Evolutionary conservation across 352 stramenopile genomes (phyloP), one percentile per base, ranked within the genome.

Genomic region (Phytopythium boreale): DNA sequence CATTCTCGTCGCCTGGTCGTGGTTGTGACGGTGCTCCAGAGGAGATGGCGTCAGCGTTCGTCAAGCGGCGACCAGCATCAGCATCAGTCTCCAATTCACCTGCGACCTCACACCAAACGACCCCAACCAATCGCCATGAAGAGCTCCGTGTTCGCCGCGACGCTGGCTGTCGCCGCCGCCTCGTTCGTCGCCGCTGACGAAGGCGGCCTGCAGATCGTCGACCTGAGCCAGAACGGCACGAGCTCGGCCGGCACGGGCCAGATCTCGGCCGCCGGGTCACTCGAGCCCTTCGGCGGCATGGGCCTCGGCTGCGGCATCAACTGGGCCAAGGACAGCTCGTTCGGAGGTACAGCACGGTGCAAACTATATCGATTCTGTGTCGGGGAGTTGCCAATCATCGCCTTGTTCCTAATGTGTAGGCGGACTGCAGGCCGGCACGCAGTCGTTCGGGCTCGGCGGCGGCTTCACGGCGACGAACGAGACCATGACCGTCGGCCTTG

Each of bases 291-390:
- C 31, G 57, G 57, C 20, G 57, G 57, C 36, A 44, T 63, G 15
- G 57, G 57, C 19, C 9, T 63, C 27, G 57, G 43, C 57, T 63
- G 57, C 41, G 57, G 57, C n/a, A 63, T 63, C 57, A 63, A 63
- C 57, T 63, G 41, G 57, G 39, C 31, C 26, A 44, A 56, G 46
- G 36, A 55, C 20, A 55, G 29, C 26, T 56, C 39, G 15, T 63
- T 63, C 31, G 43, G 57, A 63, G 57, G 57, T 63, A 14, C 2
- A 5, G n/a, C 26, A 29, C 31, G 29, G n/a, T 37, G 26, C 29
- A 26, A 37, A 24, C 24, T 8, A 20, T 34, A 3, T 3, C 31
- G 31, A 3, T 36, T 8, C 34, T 36, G n/a, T n/a, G 47, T 55
- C 29, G 29, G 8, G 24, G 20, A 12, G 43, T n/a, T 12, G 2